A percentile compares a stretch with the other conserved stretches of the same genome.
Conservation (phyloP, 345 rosid genomes). For the Noccaea bulbosa region DNA sequence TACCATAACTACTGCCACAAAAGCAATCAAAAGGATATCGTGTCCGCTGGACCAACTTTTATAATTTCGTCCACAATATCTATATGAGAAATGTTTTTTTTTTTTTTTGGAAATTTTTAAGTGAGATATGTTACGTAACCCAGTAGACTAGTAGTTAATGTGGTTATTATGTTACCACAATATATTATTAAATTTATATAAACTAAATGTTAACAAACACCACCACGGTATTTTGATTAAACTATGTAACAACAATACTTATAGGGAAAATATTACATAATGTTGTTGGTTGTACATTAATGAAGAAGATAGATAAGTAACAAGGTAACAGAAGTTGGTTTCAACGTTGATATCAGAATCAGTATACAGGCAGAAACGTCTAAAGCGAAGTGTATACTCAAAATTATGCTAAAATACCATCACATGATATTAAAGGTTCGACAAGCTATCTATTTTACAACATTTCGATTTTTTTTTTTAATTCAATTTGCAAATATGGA, state of each 20-base stretch:
- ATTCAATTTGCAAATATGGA: no score
- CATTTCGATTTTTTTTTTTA: no score
- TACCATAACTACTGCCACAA: no score
- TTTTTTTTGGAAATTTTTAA: no score
- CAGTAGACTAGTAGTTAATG: not conserved
- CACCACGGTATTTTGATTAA: not conserved
- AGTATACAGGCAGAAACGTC: not conserved
- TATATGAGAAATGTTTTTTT: not conserved
- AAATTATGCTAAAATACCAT: no score
- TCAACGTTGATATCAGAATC: conserved; percentile 7
- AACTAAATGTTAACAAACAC: not conserved
- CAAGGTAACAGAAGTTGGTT: not conserved
- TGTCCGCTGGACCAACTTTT: no score
- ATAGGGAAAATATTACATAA: no score
- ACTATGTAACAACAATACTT: no score
- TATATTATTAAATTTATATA: not conserved
- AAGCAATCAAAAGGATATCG: no score
- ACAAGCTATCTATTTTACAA: no score
- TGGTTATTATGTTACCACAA: not conserved
- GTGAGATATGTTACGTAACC: not conserved
- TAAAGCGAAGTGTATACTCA: no score
- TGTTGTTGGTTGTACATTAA: conserved; percentile 7
- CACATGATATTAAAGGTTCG: no score
- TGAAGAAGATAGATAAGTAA: not conserved
- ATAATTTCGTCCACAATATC: not conserved